These are phyloP conservation scores for Spathaspora sp. DNA, from an alignment of 805 yeast species.

Conservation along the genomic window DNA sequence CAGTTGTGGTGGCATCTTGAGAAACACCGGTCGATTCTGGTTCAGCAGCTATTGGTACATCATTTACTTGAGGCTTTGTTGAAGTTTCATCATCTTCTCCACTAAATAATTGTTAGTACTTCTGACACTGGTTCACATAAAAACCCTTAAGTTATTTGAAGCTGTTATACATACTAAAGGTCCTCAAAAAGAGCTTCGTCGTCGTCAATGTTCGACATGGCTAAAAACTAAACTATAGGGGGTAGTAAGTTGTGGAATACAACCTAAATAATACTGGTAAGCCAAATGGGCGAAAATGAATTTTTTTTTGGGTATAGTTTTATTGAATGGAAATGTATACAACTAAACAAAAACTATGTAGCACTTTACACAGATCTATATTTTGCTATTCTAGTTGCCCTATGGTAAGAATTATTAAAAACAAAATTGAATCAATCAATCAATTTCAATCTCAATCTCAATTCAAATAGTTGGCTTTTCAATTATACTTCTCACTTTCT, in stretches of 20 bases:
- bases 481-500: not conserved
- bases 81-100: constrained; percentile 9
- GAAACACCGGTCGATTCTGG: not conserved
- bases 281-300: not conserved
- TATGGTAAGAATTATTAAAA: not conserved
- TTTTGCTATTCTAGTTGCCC: not conserved
- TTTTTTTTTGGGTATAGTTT: not conserved
- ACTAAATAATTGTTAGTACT: constrained; percentile 1
- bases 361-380: constrained; percentile 1
- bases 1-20: not conserved
- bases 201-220: constrained; percentile 60
- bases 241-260: not conserved
- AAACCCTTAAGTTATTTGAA: not conserved
- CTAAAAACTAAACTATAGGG: not conserved
- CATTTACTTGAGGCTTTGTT: constrained; percentile 4
- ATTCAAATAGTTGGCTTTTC: not conserved
- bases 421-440: not conserved
- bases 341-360: constrained; percentile 13
- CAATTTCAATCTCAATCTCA: not conserved
- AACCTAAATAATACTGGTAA: not conserved
- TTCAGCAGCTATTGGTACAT: constrained; percentile 12
- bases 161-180: constrained; percentile 45
- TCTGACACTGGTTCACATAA: not conserved
- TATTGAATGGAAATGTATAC: constrained; percentile 15
- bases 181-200: constrained; percentile 95